Evolutionary conservation across 139 green algal species (phyloP).

Genomic region (Ostreobium quekettii): DNA sequence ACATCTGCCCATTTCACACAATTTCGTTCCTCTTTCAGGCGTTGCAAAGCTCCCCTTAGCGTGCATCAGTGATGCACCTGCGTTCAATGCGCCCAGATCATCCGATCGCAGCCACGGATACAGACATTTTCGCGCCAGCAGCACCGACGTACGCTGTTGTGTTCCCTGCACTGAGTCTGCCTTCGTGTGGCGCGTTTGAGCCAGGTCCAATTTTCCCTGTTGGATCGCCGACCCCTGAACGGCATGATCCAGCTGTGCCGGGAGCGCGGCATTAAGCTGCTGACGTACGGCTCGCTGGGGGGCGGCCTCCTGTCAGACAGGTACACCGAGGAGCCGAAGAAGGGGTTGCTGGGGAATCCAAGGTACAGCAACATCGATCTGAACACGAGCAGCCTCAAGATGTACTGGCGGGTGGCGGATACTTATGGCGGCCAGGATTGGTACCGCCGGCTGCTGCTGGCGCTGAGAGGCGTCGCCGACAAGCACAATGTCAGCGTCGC

Average conservation of each 20-base stretch:
- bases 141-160: too few relatives aligned
- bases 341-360: constrained; percentile 29
- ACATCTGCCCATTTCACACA: too few relatives aligned
- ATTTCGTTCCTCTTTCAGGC: too few relatives aligned
- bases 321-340: constrained; percentile 28
- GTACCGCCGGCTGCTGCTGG: constrained; percentile 40
- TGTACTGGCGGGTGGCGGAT: constrained; percentile 38
- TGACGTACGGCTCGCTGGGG: constrained; percentile 42
- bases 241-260: constrained; percentile 40
- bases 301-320: constrained; percentile 42
- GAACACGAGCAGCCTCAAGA: constrained; percentile 46
- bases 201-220: constrained; percentile 66
- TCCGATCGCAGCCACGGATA: too few relatives aligned
- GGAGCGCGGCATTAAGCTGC: constrained; percentile 32
- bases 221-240: constrained; percentile 53
- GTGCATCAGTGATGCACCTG: too few relatives aligned
- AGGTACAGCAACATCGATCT: constrained; percentile 33
- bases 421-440: constrained; percentile 39
- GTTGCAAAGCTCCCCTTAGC: too few relatives aligned
- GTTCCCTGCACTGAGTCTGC: too few relatives aligned
- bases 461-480: constrained; percentile 30
- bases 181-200: too few relatives aligned
- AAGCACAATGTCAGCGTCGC: constrained; percentile 38
- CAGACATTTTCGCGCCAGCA: too few relatives aligned
- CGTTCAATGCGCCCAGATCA: too few relatives aligned